These are phyloP conservation scores for Aaosphaeria arxii DNA, from an alignment of 2,329 filamentous ascomycete genomes.

Conservation along the genomic window DNA sequence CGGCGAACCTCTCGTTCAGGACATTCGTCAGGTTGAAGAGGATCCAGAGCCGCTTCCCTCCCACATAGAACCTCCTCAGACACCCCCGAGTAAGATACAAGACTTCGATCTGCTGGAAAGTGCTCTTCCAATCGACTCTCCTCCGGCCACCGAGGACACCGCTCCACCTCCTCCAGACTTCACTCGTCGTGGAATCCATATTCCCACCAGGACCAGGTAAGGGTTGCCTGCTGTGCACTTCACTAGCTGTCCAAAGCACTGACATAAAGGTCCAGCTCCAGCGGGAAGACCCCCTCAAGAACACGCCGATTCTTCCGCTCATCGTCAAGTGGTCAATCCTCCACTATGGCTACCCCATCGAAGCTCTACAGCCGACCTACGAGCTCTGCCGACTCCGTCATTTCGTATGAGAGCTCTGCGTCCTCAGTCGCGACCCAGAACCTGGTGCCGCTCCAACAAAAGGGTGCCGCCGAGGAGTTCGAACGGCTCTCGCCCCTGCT, in stretches of 20 bases:
- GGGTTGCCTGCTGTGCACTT: not conserved
- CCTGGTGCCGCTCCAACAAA: slow-evolving; percentile 44
- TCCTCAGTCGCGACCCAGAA: slow-evolving; percentile 32
- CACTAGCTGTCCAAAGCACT: no score
- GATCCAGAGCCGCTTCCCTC: slow-evolving; percentile 12
- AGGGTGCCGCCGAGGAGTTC: slow-evolving; percentile 38
- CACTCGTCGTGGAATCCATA: slow-evolving; percentile 33
- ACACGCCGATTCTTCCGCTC: slow-evolving; percentile 10
- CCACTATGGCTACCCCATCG: slow-evolving; percentile 17
- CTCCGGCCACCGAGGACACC: slow-evolving; percentile 21
- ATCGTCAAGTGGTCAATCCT: slow-evolving; percentile 10
- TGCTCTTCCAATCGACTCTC: slow-evolving; percentile 6
- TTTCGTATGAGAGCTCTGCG: slow-evolving; percentile 31
- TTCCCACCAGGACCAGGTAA: slow-evolving; percentile 37
- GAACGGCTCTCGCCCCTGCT: slow-evolving; percentile 47
- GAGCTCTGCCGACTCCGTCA: slow-evolving; percentile 35
- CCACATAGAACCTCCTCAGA: slow-evolving; percentile 14
- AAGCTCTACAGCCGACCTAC: slow-evolving; percentile 12
- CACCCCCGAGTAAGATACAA: slow-evolving; percentile 1
- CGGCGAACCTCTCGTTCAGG: slow-evolving; percentile 29
- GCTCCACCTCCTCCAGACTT: slow-evolving; percentile 32
- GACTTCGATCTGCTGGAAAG: slow-evolving; percentile 18
- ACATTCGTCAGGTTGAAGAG: slow-evolving; percentile 25
- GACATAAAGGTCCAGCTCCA: slow-evolving; percentile 13
- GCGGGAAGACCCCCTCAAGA: slow-evolving; percentile 16